Percentiles rank a stretch among this genome's conserved stretches.
These are phyloP conservation scores for Jamesozyma lodderae DNA, from an alignment of 805 yeast species.

Conservation along the genomic window DNA sequence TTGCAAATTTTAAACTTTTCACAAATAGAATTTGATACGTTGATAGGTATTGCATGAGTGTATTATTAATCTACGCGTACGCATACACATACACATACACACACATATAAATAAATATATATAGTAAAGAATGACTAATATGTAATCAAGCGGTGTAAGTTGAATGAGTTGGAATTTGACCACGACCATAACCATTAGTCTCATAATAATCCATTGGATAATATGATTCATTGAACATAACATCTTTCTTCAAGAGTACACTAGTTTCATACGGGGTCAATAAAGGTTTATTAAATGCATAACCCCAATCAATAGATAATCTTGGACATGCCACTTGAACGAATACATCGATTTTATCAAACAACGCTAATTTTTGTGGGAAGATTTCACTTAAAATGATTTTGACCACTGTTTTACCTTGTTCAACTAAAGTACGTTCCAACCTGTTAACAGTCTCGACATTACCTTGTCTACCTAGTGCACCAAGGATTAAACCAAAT, in stretches of 20 bases:
- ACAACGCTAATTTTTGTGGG: constrained; percentile 85
- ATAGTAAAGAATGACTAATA: neutral
- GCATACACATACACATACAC: neutral
- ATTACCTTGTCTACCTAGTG: constrained; percentile 92
- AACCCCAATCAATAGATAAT: constrained; percentile 96
- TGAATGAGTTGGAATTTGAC: constrained; percentile 48
- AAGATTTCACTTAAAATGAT: constrained; percentile 87
- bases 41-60: constrained; percentile 51
- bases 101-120: neutral
- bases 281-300: constrained; percentile 86
- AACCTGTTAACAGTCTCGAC: constrained; percentile 62
- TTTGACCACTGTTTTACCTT: constrained; percentile 64
- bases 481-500: constrained; percentile 83
- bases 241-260: constrained; percentile 73
- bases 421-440: constrained; percentile 41
- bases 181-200: constrained; percentile 86
- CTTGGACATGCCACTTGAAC: constrained; percentile 97
- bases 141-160: neutral
- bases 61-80: too few species aligned
- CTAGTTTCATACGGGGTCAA: constrained; percentile 94
- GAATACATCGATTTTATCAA: constrained; percentile 89
- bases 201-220: constrained; percentile 97
- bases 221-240: constrained; percentile 48
- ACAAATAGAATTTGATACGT: constrained; percentile 48
- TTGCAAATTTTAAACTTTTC: constrained; percentile 21